Base-by-base conservation (phyloP, 768 basidiomycete genomes). In the Glaciozyma antarctica region DNA sequence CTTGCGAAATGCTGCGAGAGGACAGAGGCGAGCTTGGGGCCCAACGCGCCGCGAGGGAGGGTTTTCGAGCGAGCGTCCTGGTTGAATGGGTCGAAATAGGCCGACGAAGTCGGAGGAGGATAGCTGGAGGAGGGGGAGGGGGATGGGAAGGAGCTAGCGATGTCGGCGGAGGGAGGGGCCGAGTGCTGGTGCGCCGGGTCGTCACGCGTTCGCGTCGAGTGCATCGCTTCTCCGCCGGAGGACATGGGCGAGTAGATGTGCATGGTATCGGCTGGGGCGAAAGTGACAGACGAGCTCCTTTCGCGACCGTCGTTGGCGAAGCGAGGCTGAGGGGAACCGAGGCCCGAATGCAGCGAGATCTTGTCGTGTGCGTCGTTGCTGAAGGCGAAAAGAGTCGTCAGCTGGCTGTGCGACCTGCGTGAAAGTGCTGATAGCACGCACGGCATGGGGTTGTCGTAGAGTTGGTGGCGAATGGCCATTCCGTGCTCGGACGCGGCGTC, bases 401-500 rank as follows among this genome's bases (percentile, higher is more conserved):
- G 58, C 15, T 1, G 10, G 34, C 2, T 22, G 2, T 21, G 32
- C 32, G 16, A 55, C 12, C 21, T 4, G 45, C 34, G 0, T 13
- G 34, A 47, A 38, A 38, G 8, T 13, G 9, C n/a, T n/a, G 32
- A 21, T 13, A 41, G n/a, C 44, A 62, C 65, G 22, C 28, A 69
- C 47, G 88, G 86, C 73, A 95, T 82, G 4, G 93, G 93, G 16
- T 86, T 83, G 74, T 97, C 93, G 74, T 90, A 92, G 9, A 97
- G 80, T 70, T 92, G 86, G 73, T 90, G 90, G 26, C 83, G 81
- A 71, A 93, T 73, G 43, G 84, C 70, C 32, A 77, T 76, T 22
- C 74, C 66, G 30, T 73, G 59, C 44, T 61, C 64, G 21, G 49
- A 52, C 21, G 62, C 58, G 21, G 60, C 65, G 32, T 58, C 12